Conservation (phyloP, 371 early-diverging fungal genomes). For the Mucor mucedo region DNA sequence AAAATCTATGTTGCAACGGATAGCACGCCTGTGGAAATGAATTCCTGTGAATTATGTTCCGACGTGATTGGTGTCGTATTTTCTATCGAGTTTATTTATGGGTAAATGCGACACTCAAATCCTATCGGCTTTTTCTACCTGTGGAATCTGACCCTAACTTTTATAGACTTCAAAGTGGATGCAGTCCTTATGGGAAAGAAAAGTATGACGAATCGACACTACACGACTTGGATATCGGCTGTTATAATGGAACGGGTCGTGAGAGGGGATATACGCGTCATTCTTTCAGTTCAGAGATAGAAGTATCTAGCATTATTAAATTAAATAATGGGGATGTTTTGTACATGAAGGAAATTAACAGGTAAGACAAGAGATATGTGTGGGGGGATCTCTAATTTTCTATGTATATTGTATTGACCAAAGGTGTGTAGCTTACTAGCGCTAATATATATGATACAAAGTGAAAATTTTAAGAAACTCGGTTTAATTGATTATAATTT, state of each 20-base stretch:
- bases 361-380: too few relatives aligned
- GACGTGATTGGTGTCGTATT: slow-evolving; percentile 94
- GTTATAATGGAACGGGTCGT: neutral
- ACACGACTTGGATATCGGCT: slow-evolving; percentile 4
- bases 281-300: slow-evolving; percentile 18
- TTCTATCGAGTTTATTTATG: slow-evolving; percentile 81
- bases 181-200: slow-evolving; percentile 4
- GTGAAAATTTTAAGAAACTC: too few relatives aligned
- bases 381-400: too few relatives aligned
- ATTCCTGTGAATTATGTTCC: slow-evolving; percentile 88
- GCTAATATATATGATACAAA: too few relatives aligned
- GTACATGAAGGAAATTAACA: too few relatives aligned
- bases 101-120: slow-evolving; percentile 38
- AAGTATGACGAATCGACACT: slow-evolving; percentile 11
- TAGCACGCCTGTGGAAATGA: slow-evolving; percentile 90
- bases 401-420: too few relatives aligned
- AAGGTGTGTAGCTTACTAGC: too few relatives aligned
- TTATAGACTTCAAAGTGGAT: slow-evolving; percentile 23
- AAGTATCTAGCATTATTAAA: slow-evolving; percentile 64
- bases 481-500: too few relatives aligned
- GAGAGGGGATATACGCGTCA: neutral
- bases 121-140: too few relatives aligned
- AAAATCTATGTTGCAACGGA: slow-evolving; percentile 96
- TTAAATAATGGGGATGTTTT: slow-evolving; percentile 82
- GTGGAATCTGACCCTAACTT: too few relatives aligned